Evolutionary conservation across 1,139 yeast species (phyloP).

Genomic region (Pichia sp.): DNA sequence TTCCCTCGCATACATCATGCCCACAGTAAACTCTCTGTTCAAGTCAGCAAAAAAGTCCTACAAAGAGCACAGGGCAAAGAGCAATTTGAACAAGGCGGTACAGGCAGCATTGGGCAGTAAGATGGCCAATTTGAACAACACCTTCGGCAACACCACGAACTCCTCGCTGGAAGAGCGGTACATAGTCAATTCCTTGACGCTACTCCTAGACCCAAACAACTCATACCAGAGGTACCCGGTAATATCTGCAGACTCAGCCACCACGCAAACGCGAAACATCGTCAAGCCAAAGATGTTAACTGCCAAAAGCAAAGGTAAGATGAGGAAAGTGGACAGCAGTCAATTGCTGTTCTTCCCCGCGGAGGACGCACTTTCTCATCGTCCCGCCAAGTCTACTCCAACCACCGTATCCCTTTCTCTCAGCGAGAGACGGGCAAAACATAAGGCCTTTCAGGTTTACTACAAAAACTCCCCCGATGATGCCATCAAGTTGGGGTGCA

Average conservation of each 20-base stretch:
- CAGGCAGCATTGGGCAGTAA: slow-evolving; percentile 4
- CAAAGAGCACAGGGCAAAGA: slow-evolving; percentile 1
- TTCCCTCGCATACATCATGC: background rate
- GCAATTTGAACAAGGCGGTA: slow-evolving; percentile 1
- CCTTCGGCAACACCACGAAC: background rate
- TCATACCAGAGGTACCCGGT: background rate
- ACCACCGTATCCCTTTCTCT: background rate
- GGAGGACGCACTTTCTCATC: background rate
- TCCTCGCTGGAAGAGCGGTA: background rate
- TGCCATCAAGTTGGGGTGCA: background rate
- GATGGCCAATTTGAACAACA: background rate
- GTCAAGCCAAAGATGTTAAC: background rate
- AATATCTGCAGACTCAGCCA: background rate
- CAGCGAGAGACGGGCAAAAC: background rate
- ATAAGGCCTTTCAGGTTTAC: background rate
- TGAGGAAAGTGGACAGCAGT: background rate
- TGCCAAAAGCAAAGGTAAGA: background rate
- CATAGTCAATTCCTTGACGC: background rate
- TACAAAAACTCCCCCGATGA: background rate
- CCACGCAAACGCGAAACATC: background rate
- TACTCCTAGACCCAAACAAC: background rate
- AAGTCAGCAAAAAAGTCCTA: background rate
- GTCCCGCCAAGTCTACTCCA: background rate
- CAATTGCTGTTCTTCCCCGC: background rate
- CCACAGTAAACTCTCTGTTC: background rate